These are phyloP conservation scores for Coemansia pectinata DNA, from an alignment of 192 early-diverging fungal genomes.

Conservation along the genomic window DNA sequence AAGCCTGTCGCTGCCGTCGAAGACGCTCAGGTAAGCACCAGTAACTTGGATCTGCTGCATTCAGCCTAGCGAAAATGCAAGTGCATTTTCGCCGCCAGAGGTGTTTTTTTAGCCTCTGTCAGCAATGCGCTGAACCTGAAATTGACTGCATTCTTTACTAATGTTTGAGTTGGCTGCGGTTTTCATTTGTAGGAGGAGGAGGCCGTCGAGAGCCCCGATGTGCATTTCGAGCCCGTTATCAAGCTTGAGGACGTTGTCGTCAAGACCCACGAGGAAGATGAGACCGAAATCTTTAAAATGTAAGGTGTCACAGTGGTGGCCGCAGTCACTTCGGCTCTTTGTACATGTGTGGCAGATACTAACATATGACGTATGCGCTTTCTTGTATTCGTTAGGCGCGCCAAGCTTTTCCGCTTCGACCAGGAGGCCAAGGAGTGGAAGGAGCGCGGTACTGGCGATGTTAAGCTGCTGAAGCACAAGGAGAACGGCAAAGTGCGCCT, in stretches of 20 bases:
- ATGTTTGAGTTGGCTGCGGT: background rate
- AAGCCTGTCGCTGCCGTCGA: constrained; percentile 31
- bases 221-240: constrained; percentile 96
- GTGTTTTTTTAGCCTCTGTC: background rate
- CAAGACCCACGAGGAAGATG: constrained; percentile 97
- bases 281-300: constrained; percentile 86
- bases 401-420: constrained; percentile 97
- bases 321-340: too few species aligned
- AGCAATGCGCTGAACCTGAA: background rate
- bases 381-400: constrained; percentile 60
- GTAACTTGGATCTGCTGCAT: background rate
- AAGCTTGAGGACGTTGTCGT: constrained; percentile 89
- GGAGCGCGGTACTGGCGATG: constrained; percentile 98
- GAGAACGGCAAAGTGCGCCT: constrained; percentile 84
- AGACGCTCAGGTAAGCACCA: constrained; percentile 45
- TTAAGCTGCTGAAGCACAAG: constrained; percentile 95
- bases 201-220: constrained; percentile 76
- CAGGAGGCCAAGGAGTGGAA: constrained; percentile 94
- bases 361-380: background rate
- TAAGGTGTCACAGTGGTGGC: constrained; percentile 58
- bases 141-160: constrained; percentile 5
- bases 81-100: constrained; percentile 7
- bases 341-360: background rate
- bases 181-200: constrained; percentile 60
- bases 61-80: background rate